phyloP scores from a whole-genome alignment of 331 rosid species.

The Arachis monticola region DNA sequence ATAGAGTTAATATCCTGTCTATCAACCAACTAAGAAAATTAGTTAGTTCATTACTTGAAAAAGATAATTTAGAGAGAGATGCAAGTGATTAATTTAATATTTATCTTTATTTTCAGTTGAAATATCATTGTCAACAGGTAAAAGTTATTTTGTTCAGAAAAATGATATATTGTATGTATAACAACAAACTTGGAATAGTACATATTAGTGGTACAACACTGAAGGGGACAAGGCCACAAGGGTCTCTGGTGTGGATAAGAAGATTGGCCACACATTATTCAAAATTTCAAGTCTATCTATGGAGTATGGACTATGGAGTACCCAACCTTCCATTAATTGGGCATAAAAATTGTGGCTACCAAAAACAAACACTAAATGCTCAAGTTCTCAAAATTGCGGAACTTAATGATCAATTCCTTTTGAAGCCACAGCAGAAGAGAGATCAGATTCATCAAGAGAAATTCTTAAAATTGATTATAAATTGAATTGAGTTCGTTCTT shows the following conservation, averaged over 20 bases:
- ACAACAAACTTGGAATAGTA: background rate
- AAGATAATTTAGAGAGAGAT: no score
- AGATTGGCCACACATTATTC: background rate
- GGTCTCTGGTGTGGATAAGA: background rate
- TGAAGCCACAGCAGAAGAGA: slow-evolving; percentile 23
- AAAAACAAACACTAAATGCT: background rate
- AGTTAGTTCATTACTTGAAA: no score
- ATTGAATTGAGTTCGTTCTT: slow-evolving; percentile 18
- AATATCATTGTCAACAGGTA: background rate
- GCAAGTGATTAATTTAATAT: no score
- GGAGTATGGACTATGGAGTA: background rate
- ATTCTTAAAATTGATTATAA: slow-evolving; percentile 36
- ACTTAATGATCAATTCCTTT: slow-evolving; percentile 13
- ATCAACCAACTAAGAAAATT: no score
- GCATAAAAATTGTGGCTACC: background rate
- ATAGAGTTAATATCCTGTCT: no score
- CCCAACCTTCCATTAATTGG: background rate
- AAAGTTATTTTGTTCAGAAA: background rate
- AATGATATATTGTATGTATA: no score
- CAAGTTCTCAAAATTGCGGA: slow-evolving; percentile 1
- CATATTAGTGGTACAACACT: background rate
- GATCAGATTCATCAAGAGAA: slow-evolving; percentile 32
- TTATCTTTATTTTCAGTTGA: no score
- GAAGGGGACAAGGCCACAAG: background rate
- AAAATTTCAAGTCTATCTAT: background rate